phyloP scores from a whole-genome alignment of 2,329 filamentous ascomycete species.

The Pseudogymnoascus verrucosus region DNA sequence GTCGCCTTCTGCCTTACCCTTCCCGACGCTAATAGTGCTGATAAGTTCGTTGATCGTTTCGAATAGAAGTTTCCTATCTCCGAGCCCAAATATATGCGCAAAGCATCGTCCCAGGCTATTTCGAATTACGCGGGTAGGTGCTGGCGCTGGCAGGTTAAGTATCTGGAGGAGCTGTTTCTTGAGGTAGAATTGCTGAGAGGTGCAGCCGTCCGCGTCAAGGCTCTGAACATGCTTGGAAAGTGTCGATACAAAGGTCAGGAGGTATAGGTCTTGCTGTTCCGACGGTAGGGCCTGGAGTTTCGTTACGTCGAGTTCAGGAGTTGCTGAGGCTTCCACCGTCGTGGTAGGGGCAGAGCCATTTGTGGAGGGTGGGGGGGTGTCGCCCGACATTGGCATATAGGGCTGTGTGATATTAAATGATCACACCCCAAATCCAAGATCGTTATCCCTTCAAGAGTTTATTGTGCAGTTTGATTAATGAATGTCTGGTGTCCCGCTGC shows the following conservation, averaged over 20 bases:
- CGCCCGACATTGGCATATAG: conserved; percentile 24
- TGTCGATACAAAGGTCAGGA: conserved; percentile 79
- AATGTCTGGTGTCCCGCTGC: conserved; percentile 1
- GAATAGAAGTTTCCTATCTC: conserved; percentile 85
- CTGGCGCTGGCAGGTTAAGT: conserved; percentile 70
- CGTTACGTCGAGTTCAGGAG: conserved; percentile 76
- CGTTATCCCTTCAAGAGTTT: conserved; percentile 1
- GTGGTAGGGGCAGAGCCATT: conserved; percentile 29
- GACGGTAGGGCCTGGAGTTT: conserved; percentile 84
- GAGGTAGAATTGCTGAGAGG: conserved; percentile 80
- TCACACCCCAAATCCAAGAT: not conserved
- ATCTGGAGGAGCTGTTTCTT: conserved; percentile 95
- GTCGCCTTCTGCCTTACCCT: conserved; percentile 68
- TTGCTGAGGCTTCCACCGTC: conserved; percentile 36
- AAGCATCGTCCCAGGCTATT: conserved; percentile 84
- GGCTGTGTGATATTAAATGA: not conserved
- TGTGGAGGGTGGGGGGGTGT: conserved; percentile 22
- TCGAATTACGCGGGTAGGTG: conserved; percentile 79
- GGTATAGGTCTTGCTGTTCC: conserved; percentile 92
- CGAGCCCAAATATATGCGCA: conserved; percentile 71
- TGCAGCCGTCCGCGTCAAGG: conserved; percentile 71
- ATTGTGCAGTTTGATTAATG: not conserved
- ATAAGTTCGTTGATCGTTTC: conserved; percentile 90
- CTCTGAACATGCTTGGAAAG: conserved; percentile 71
- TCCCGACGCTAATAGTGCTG: conserved; percentile 62